Base-by-base conservation (phyloP, 2,329 filamentous ascomycete species). In the Colletotrichum sp. region DNA sequence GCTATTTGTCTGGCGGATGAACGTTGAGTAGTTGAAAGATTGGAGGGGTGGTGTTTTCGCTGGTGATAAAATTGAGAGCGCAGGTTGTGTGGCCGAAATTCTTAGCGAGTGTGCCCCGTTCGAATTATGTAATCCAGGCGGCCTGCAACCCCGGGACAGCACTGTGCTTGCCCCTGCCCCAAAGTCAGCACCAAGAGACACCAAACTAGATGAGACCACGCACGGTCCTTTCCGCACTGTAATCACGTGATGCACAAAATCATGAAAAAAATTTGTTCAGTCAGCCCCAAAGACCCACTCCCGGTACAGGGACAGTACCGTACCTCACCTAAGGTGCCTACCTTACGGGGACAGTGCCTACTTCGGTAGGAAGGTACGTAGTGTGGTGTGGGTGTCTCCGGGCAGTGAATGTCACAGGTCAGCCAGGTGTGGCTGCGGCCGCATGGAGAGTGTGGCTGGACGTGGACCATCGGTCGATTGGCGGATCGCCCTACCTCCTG, bases 1-100 rank as follows among this genome's bases (percentile, higher is more conserved):
- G 87, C 85, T 86, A 84, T 84, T 85, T 85, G 83, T 87, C 84
- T 84, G 84, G 82, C 83, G 80, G 82, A 82, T 82, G 85, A 86
- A 84, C 84, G 83, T 83, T 84, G 84, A 83, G 84, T 86, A 81
- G 81, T 86, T 84, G 82, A 83, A 83, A 83, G 81, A 81, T 82
- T 83, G 83, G 85, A 85, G 83, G 82, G 83, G 82, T 80, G 83
- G 83, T 73, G 44, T 83, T 77, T 84, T 85, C 68, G 63, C 62
- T 79, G 78, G 62, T 80, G 81, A 79, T 80, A 79, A 81, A 82
- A 80, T 81, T 81, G 79, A 79, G 59, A 77, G 72, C 79, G 76
- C 70, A 78, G 76, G 62, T 79, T 80, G 77, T 76, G 76, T 77
- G 76, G 76, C 75, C 77, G 78, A 82, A 83, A 82, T 80, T 76